Evolutionary conservation across 2,329 filamentous ascomycete genomes (phyloP).

Genomic region (Trichoderma sp.): DNA sequence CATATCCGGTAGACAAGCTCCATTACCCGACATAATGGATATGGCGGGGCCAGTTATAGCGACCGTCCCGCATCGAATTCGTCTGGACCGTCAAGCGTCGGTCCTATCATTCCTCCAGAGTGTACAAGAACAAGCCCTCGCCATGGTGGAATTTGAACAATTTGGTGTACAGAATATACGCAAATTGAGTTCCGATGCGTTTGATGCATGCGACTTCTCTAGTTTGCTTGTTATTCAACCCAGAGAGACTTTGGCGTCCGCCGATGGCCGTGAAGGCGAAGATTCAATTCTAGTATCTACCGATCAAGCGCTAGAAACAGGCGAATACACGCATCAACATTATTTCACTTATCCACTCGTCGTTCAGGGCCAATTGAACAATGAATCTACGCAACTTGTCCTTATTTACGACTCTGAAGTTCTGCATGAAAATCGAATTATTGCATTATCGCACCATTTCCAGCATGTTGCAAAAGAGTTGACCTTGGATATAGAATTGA

Average conservation of each 20-base stretch:
- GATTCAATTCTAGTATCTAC: not conserved
- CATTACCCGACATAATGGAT: conserved; percentile 29
- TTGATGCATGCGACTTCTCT: conserved; percentile 31
- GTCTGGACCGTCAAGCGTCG: not conserved
- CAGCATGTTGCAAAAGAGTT: conserved; percentile 8
- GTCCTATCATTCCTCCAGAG: conserved; percentile 13
- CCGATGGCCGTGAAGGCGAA: not conserved
- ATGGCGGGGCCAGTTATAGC: conserved; percentile 30
- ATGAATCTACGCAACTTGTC: not conserved
- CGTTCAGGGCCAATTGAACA: not conserved
- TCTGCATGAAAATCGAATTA: not conserved
- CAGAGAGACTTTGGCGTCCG: not conserved
- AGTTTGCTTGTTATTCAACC: conserved; percentile 32
- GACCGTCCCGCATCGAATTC: conserved; percentile 22
- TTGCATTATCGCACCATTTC: conserved; percentile 10
- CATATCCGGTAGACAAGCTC: conserved; percentile 32
- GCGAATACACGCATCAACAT: not conserved
- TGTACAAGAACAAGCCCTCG: conserved; percentile 27
- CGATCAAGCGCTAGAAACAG: not conserved
- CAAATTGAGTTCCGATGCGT: conserved; percentile 25
- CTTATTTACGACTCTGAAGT: conserved; percentile 12
- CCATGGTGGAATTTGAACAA: conserved; percentile 32
- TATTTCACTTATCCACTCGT: conserved; percentile 27
- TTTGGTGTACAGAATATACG: conserved; percentile 34
- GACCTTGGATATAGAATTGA: no score